Evolutionary conservation across 371 early-diverging fungal species (phyloP).

Genomic region (Circinella umbellata): DNA sequence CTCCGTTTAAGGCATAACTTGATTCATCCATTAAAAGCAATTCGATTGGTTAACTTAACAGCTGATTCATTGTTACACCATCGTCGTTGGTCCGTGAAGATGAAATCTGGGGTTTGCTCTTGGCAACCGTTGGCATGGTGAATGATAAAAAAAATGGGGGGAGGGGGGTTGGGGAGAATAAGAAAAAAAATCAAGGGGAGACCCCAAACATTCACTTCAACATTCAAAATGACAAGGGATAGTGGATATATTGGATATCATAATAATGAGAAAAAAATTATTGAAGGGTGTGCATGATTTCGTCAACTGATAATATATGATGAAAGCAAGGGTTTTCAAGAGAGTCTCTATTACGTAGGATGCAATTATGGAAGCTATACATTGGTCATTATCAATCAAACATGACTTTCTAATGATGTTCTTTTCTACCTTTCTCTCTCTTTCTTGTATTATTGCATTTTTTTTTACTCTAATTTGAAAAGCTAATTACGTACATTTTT

Average conservation of each 20-base stretch:
- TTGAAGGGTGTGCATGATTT: background rate
- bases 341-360: background rate
- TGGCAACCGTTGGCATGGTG: background rate
- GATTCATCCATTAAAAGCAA: background rate
- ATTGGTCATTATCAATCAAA: background rate
- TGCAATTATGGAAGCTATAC: background rate
- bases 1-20: background rate
- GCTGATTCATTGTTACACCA: slow-evolving; percentile 5
- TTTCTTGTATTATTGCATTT: background rate
- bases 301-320: background rate
- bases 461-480: too few relatives aligned
- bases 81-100: slow-evolving; percentile 1
- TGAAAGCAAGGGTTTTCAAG: background rate
- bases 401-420: background rate
- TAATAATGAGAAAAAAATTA: background rate
- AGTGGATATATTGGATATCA: background rate
- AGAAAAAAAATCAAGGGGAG: background rate
- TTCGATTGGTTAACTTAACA: slow-evolving; percentile 3
- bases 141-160: background rate
- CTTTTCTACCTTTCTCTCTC: background rate
- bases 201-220: background rate
- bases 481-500: background rate
- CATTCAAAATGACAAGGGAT: background rate
- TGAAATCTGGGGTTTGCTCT: slow-evolving; percentile 8
- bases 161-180: too few relatives aligned